Evolutionary conservation across 2,329 filamentous ascomycete species (phyloP).

Genomic region (Paecilomyces sp.): DNA sequence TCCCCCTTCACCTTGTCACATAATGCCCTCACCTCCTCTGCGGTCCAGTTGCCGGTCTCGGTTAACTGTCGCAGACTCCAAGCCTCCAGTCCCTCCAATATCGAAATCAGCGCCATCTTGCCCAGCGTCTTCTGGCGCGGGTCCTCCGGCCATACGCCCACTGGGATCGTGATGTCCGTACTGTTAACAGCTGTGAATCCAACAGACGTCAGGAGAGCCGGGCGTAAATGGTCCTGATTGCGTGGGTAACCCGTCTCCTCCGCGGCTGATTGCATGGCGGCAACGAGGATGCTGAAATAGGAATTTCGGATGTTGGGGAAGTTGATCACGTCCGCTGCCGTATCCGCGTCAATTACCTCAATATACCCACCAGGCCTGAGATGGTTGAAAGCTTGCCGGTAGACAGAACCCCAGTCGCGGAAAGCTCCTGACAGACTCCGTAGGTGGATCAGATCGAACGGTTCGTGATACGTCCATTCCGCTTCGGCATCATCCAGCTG

Average conservation of each 20-base stretch:
- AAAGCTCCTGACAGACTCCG: slow-evolving; percentile 43
- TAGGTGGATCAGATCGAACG: slow-evolving; percentile 45
- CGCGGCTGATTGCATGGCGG: slow-evolving; percentile 30
- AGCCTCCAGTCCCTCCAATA: slow-evolving; percentile 35
- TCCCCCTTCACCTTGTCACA: slow-evolving; percentile 32
- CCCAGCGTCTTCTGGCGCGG: slow-evolving; percentile 27
- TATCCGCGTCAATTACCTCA: slow-evolving; percentile 38
- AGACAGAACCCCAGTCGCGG: slow-evolving; percentile 39
- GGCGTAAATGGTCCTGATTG: slow-evolving; percentile 36
- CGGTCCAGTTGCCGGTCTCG: slow-evolving; percentile 22
- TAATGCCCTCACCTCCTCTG: slow-evolving; percentile 25
- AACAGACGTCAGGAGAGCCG: slow-evolving; percentile 30
- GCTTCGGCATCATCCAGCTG: slow-evolving; percentile 44
- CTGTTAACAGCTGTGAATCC: slow-evolving; percentile 39
- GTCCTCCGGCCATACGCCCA: slow-evolving; percentile 31
- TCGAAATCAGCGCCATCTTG: slow-evolving; percentile 35
- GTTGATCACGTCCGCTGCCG: slow-evolving; percentile 17
- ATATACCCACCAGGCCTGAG: slow-evolving; percentile 41
- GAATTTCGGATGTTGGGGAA: slow-evolving; percentile 19
- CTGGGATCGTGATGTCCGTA: slow-evolving; percentile 29
- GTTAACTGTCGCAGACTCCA: slow-evolving; percentile 30
- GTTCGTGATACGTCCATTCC: slow-evolving; percentile 42
- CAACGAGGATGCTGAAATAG: slow-evolving; percentile 25
- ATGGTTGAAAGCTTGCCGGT: slow-evolving; percentile 38
- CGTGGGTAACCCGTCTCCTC: slow-evolving; percentile 34